Base-by-base conservation (phyloP, 331 rosid genomes). In the Stylosanthes scabra region DNA sequence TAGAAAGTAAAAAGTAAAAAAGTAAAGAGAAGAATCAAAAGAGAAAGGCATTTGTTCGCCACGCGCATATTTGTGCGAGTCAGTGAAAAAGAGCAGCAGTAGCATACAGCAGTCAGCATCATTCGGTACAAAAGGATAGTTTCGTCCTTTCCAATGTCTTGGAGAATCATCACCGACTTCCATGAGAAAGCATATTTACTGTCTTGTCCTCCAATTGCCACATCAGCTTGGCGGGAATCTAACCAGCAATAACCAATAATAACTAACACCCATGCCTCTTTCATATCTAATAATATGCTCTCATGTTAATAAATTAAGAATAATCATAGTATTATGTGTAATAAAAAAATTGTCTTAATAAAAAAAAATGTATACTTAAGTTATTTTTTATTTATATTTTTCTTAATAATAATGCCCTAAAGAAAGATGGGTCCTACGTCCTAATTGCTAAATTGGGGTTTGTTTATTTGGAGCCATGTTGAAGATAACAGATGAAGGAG, bases 81-180 rank as follows among this genome's bases (percentile, higher is more conserved):
- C 12, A 8, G 7, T 3, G 37, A 31, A 31, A 31, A 25, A 57
- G 25, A 20, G 47, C 15, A 51, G 15, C 34, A 52, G 37, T 56
- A 9, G 61, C 61, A 25, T 57, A 10, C 1, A 11, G 34, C 55
- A 2, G 57, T 25, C 42, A 11, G 61, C 61, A 63, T 52, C 54
- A 3, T n/a, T 9, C 34, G 4, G 3, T 1, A 7, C 9, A 46
- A 62, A 59, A 59, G 79, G 87, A 27, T 46, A 75, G 57, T 54
- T 56, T 63, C 64, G 74, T 66, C 77, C 11, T 52, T 67, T 11
- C 45, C 5, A 2, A 4, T 37, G 0, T 12, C 37, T 67, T 1
- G 52, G 28, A 11, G 31, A 37, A 11, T 61, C 65, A 66, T 79
- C 83, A 78, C 83, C 86, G 77, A 74, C 81, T 62, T 16, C 14